phyloP scores from a whole-genome alignment of 441 rosid species.

The Adansonia madagascariensis region DNA sequence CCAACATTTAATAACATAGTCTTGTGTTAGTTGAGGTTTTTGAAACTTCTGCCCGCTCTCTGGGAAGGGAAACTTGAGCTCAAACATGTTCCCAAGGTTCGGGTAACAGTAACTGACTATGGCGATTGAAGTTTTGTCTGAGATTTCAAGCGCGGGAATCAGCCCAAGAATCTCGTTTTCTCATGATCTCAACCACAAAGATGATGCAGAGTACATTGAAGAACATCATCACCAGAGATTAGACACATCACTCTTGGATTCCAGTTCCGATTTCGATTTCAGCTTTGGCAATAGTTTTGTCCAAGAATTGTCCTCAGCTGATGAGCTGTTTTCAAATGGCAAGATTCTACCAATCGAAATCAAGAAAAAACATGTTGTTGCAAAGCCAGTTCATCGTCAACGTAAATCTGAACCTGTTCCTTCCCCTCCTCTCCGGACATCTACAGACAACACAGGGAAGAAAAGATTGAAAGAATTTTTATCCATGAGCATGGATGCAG shows the following conservation, averaged over 20 bases:
- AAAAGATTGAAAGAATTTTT: conserved; percentile 72
- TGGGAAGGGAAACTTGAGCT: neutral
- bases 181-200: conserved; percentile 55
- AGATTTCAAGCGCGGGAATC: conserved; percentile 57
- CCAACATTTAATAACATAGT: conserved; percentile 25
- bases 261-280: conserved; percentile 65
- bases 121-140: conserved; percentile 81
- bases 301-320: conserved; percentile 71
- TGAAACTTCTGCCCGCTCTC: conserved; percentile 38
- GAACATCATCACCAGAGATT: conserved; percentile 38
- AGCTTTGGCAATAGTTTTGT: conserved; percentile 47
- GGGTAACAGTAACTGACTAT: conserved; percentile 31
- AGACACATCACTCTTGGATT: conserved; percentile 55
- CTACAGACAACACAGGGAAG: conserved; percentile 43
- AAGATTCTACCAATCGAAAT: conserved; percentile 72
- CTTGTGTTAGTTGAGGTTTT: neutral
- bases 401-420: conserved; percentile 27
- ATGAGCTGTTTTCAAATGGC: conserved; percentile 90
- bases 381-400: conserved; percentile 22
- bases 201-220: conserved; percentile 35
- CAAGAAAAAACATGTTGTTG: conserved; percentile 43
- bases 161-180: conserved; percentile 86
- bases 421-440: conserved; percentile 13
- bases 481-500: conserved; percentile 46
- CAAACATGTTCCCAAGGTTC: neutral